Evolutionary conservation across 2,329 filamentous ascomycete genomes (phyloP).

Genomic region (Fusarium transvaalense): DNA sequence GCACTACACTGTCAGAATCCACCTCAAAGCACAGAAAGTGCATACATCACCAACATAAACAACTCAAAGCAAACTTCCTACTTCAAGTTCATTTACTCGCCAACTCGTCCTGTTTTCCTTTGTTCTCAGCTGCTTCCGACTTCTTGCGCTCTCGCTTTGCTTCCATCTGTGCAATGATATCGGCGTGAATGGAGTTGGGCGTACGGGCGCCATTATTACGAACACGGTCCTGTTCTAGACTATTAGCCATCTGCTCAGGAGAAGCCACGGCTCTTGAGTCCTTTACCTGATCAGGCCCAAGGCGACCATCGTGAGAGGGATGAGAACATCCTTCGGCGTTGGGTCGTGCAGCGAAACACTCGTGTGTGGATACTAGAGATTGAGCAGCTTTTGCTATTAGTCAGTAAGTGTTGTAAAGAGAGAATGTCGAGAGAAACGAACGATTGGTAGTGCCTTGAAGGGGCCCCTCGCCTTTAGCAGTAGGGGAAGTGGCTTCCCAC

Average conservation of each 20-base stretch:
- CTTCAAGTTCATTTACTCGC: not conserved
- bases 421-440: not conserved
- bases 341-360: conserved; percentile 42
- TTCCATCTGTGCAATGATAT: conserved; percentile 46
- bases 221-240: conserved; percentile 37
- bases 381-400: conserved; percentile 21
- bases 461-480: conserved; percentile 40
- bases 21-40: not conserved
- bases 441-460: conserved; percentile 27
- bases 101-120: not conserved
- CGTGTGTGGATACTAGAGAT: conserved; percentile 46
- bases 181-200: conserved; percentile 43
- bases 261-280: rapidly evolving
- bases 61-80: not conserved
- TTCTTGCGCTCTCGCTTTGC: conserved; percentile 25
- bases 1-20: not conserved
- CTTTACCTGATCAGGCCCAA: conserved; percentile 29
- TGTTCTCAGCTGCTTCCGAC: not conserved
- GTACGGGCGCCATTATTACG: conserved; percentile 45
- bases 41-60: not conserved
- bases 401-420: not conserved
- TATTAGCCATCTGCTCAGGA: not conserved
- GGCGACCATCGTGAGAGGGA: conserved; percentile 8
- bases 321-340: conserved; percentile 11
- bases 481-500: conserved; percentile 28